Conservation (phyloP, 2,329 filamentous ascomycete species). For the Teratosphaeria viscida region DNA sequence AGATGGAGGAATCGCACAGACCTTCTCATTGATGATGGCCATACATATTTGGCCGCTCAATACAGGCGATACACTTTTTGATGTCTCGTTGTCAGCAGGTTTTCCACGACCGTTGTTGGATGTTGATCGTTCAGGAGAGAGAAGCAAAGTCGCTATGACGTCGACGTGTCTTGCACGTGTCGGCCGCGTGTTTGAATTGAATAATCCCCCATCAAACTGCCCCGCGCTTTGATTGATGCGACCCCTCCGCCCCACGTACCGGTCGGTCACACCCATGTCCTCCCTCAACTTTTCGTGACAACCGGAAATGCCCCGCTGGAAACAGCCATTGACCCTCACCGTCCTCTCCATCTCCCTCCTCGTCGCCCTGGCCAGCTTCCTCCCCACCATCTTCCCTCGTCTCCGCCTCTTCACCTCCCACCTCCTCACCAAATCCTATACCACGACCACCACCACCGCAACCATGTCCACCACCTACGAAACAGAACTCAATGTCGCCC, state of each 20-base stretch:
- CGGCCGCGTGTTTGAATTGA: no score
- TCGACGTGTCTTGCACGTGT: neutral
- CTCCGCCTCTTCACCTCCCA: constrained; percentile 2
- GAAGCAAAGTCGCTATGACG: neutral
- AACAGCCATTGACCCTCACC: constrained; percentile 2
- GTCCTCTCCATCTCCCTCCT: constrained; percentile 13
- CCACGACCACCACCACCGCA: constrained; percentile 22
- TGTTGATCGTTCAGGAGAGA: neutral
- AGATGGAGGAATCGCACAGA: neutral
- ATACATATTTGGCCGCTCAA: neutral
- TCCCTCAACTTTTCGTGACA: neutral
- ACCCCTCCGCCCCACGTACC: neutral
- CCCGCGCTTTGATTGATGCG: no score
- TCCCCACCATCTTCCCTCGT: constrained; percentile 32
- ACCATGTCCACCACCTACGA: constrained; percentile 50
- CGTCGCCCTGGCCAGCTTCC: constrained; percentile 34
- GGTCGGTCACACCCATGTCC: neutral
- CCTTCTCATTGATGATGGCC: neutral
- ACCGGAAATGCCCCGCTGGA: neutral
- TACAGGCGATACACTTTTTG: neutral
- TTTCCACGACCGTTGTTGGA: neutral
- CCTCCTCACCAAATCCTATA: constrained; percentile 5
- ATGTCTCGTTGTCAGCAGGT: neutral
- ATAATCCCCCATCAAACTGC: no score
- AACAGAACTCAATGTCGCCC: constrained; percentile 70